Base-by-base conservation (phyloP, 169 alveolate species). In the Plasmodium knowlesi region DNA sequence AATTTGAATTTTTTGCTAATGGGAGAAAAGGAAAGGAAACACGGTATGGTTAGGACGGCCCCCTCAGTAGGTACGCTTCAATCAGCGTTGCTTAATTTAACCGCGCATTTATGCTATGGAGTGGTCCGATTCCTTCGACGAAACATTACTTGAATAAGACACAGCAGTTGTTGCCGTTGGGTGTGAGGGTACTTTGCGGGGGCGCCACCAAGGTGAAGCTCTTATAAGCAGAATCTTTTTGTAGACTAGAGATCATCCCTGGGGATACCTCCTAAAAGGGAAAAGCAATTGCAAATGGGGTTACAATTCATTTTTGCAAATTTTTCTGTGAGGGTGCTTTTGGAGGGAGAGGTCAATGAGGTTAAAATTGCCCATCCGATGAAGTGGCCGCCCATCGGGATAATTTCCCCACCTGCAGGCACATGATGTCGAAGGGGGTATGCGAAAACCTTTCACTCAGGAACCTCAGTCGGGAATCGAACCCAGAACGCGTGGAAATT, bases 81-180 rank as follows among this genome's bases (percentile, higher is more conserved):
- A 54, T n/a, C 50, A 37, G 41, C n/a, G 71, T 8, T 22, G 37
- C 57, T 80, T 1, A 61, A 61, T 80, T n/a, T 30, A 25, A 2
- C 5, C 61, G 34, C 8, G 46, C 46, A 2, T 0, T 39, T 5
- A n/a, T n/a, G n/a, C n/a, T n/a, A n/a, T n/a, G n/a, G n/a, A n/a
- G n/a, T n/a, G n/a, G n/a, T n/a, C n/a, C n/a, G 1, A 2, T 3
- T 2, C 46, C 32, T 1, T 43, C 32, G 46, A 39, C 10, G 22
- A n/a, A 19, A 34, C 14, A 19, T 34, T 85, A 85, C 93, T 67
- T 61, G 67, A 73, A 85, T 34, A 76, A 30, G 46, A 85, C 41
- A 28, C 93, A 85, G 28, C 92, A 84, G 32, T 85, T 85, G 93
- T 85, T 85, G 37, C 84, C 74, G 12, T 9, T 85, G 2, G 93